These are phyloP conservation scores for Cladophialophora immunda DNA, from an alignment of 2,329 filamentous ascomycete species.

Conservation along the genomic window DNA sequence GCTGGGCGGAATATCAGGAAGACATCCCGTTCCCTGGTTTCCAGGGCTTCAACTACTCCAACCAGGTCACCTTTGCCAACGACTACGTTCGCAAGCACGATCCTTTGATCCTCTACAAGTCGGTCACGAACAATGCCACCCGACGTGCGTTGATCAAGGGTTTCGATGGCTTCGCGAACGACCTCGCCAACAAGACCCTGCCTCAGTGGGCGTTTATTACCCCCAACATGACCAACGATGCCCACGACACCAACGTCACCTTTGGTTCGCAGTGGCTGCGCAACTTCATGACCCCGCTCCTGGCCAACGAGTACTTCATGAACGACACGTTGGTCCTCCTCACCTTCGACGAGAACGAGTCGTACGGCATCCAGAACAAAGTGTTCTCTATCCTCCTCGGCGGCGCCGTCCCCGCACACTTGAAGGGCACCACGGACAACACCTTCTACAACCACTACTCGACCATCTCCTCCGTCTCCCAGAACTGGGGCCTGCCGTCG, in stretches of 20 bases:
- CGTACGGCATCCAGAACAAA: conserved; percentile 72
- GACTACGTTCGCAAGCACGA: conserved; percentile 89
- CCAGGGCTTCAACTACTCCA: conserved; percentile 70
- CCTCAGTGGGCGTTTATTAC: conserved; percentile 72
- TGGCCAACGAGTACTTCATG: conserved; percentile 75
- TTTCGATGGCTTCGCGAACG: conserved; percentile 72
- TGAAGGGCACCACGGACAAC: conserved; percentile 72
- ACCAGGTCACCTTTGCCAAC: conserved; percentile 71
- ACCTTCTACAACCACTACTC: conserved; percentile 79
- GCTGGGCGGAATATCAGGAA: conserved; percentile 79
- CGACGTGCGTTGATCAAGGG: conserved; percentile 78
- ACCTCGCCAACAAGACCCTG: conserved; percentile 69
- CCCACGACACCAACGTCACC: conserved; percentile 76
- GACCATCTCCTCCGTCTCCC: conserved; percentile 70
- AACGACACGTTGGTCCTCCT: conserved; percentile 77
- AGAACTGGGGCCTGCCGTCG: conserved; percentile 75
- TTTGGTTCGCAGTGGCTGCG: conserved; percentile 74
- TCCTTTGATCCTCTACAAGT: conserved; percentile 70
- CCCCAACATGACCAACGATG: conserved; percentile 69
- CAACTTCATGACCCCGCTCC: conserved; percentile 73
- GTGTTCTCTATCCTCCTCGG: conserved; percentile 77
- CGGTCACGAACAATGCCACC: conserved; percentile 65
- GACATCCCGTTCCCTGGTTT: conserved; percentile 79
- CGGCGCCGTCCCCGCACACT: conserved; percentile 71
- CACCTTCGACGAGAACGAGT: conserved; percentile 82